Conservation (phyloP, 805 yeast genomes). For the Saccharomycopsis fibuligera region DNA sequence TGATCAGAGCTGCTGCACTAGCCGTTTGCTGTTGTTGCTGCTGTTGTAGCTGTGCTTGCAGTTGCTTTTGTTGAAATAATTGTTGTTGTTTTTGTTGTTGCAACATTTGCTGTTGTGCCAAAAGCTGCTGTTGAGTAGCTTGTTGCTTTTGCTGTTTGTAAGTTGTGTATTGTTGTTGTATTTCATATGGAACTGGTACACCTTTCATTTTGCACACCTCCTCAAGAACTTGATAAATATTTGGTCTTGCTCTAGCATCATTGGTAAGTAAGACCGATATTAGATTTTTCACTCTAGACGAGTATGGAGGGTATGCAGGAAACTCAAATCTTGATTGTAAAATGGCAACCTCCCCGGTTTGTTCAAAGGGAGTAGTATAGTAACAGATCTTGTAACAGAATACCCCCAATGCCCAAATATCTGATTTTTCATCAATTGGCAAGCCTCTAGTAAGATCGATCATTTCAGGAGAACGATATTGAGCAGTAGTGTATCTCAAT, state of each 20-base stretch:
- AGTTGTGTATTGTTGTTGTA: slow-evolving; percentile 22
- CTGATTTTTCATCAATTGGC: slow-evolving; percentile 87
- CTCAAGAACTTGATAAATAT: slow-evolving; percentile 68
- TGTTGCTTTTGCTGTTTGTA: slow-evolving; percentile 14
- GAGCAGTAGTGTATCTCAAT: slow-evolving; percentile 89
- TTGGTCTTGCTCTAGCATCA: slow-evolving; percentile 78
- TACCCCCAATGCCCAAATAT: slow-evolving; percentile 95
- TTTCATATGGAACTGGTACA: slow-evolving; percentile 38
- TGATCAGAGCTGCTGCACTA: neutral
- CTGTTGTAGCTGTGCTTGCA: slow-evolving; percentile 3
- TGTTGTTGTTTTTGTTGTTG: neutral
- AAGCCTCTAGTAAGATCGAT: slow-evolving; percentile 75
- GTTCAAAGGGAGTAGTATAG: slow-evolving; percentile 91
- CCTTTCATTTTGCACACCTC: slow-evolving; percentile 59
- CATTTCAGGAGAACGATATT: slow-evolving; percentile 95
- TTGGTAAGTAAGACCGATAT: slow-evolving; percentile 77
- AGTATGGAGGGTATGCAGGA: slow-evolving; percentile 61
- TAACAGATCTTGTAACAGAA: slow-evolving; percentile 85
- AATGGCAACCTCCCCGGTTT: slow-evolving; percentile 77
- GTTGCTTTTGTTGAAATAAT: too few relatives aligned
- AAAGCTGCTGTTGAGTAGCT: slow-evolving; percentile 3
- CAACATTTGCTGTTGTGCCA: neutral
- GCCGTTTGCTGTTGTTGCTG: slow-evolving; percentile 1
- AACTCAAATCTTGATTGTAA: slow-evolving; percentile 77
- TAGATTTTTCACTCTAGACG: slow-evolving; percentile 66